A percentile compares a stretch with the other conserved stretches of the same genome.
Evolutionary conservation across 768 basidiomycete genomes (phyloP).

Genomic region (Psilocybe cubensis): DNA sequence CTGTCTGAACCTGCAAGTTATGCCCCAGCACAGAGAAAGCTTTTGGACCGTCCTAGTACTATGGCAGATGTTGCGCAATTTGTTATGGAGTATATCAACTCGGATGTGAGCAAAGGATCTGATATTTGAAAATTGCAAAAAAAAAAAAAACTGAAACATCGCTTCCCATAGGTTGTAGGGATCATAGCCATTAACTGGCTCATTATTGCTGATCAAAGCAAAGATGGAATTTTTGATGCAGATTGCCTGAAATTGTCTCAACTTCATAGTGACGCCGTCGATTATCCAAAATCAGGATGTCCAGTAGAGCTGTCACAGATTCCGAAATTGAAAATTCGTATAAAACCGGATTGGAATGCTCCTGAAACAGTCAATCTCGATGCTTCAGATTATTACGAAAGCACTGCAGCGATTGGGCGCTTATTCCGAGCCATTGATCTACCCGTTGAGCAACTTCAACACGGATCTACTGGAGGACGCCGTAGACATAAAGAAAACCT

Average conservation of each 20-base stretch:
- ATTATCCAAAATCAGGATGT: conserved; percentile 64
- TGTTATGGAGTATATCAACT: conserved; percentile 69
- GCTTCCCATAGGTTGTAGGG: conserved; percentile 51
- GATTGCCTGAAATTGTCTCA: conserved; percentile 57
- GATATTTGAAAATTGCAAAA: neutral
- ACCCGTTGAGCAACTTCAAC: conserved; percentile 33
- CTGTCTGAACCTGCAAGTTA: conserved; percentile 49
- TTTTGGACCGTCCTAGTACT: conserved; percentile 50
- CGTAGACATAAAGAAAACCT: conserved; percentile 12
- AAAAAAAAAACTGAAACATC: neutral
- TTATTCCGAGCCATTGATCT: conserved; percentile 67
- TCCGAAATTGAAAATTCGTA: conserved; percentile 41
- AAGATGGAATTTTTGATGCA: conserved; percentile 46
- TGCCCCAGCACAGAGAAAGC: conserved; percentile 46
- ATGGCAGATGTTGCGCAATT: conserved; percentile 73
- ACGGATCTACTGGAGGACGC: conserved; percentile 8
- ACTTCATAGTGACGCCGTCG: conserved; percentile 67
- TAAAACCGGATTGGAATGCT: conserved; percentile 67
- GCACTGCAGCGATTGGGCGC: conserved; percentile 57
- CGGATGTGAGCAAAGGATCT: conserved; percentile 54
- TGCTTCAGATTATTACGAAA: conserved; percentile 50
- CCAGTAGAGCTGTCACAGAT: conserved; percentile 44
- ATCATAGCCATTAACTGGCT: conserved; percentile 67
- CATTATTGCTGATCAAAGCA: conserved; percentile 62
- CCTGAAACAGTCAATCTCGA: conserved; percentile 54